Evolutionary conservation across 306 rosid genomes (phyloP).

Genomic region (Lathyrus tuberosus): DNA sequence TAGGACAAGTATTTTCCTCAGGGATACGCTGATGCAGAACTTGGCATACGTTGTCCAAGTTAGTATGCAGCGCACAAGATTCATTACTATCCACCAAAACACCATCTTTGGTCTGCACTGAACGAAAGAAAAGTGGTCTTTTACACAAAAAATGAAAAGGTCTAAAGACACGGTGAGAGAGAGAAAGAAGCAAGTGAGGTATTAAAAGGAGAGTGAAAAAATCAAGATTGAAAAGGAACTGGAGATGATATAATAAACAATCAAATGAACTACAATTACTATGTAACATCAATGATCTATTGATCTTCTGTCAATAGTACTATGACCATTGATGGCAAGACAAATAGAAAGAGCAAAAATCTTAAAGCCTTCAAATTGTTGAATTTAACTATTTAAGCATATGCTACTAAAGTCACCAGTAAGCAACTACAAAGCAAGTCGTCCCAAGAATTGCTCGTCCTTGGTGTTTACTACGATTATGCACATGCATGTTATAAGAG

Average conservation of each 20-base stretch:
- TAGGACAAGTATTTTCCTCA: conserved; percentile 56
- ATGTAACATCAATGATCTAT: not conserved
- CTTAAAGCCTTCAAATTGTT: conserved; percentile 13
- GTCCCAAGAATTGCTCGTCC: conserved; percentile 14
- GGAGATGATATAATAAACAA: conserved; percentile 27
- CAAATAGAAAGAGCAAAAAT: not conserved
- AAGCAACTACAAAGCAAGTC: conserved; percentile 7
- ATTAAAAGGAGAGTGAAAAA: not conserved
- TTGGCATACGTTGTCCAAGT: conserved; percentile 52
- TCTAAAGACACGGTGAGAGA: conserved; percentile 10
- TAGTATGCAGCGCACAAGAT: conserved; percentile 49
- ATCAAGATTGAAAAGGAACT: conserved; percentile 7
- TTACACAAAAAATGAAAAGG: conserved; percentile 58
- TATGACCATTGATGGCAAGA: not conserved
- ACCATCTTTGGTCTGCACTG: conserved; percentile 96
- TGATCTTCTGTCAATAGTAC: not conserved
- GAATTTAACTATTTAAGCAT: not conserved
- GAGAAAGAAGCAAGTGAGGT: not conserved
- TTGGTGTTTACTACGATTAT: not conserved
- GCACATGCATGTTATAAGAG: conserved; percentile 8
- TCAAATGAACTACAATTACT: conserved; percentile 6
- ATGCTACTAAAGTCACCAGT: not conserved
- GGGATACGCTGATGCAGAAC: conserved; percentile 44
- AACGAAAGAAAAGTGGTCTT: conserved; percentile 65
- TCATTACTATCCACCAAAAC: conserved; percentile 59